These are phyloP conservation scores for Fusarium kyushuense DNA, from an alignment of 2,329 filamentous ascomycete genomes.

Conservation along the genomic window DNA sequence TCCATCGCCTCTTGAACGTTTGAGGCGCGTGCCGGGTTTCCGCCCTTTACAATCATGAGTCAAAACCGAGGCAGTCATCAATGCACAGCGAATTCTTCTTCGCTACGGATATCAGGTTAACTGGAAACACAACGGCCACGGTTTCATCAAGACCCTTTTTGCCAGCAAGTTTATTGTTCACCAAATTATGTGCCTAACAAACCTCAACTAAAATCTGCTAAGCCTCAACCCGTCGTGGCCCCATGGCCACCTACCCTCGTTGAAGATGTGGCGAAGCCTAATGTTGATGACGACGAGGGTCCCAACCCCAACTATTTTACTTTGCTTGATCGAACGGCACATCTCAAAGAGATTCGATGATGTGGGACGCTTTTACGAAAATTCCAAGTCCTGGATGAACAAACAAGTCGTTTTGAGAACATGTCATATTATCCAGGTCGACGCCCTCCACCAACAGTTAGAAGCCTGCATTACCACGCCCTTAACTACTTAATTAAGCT, in stretches of 20 bases:
- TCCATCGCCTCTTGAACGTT: slow-evolving; percentile 3
- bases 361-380: neutral
- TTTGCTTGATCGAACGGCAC: neutral
- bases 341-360: neutral
- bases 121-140: neutral
- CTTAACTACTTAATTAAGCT: slow-evolving; percentile 6
- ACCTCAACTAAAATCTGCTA: slow-evolving; percentile 15
- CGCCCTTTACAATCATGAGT: neutral
- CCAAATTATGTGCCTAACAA: slow-evolving; percentile 10
- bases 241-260: slow-evolving; percentile 22
- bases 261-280: slow-evolving; percentile 15
- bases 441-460: neutral
- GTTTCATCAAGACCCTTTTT: neutral
- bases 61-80: slow-evolving; percentile 18
- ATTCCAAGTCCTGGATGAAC: neutral
- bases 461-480: neutral
- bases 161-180: slow-evolving; percentile 6
- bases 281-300: slow-evolving; percentile 26
- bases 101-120: neutral
- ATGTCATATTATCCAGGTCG: neutral
- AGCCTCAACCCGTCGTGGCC: slow-evolving; percentile 34
- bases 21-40: neutral
- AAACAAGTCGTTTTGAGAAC: neutral
- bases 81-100: slow-evolving; percentile 20
- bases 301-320: slow-evolving; percentile 1